Percentiles rank a stretch among this genome's conserved stretches.
Evolutionary conservation across 495 filamentous ascomycete species (phyloP).

Genomic region (Usnea hakonensis): DNA sequence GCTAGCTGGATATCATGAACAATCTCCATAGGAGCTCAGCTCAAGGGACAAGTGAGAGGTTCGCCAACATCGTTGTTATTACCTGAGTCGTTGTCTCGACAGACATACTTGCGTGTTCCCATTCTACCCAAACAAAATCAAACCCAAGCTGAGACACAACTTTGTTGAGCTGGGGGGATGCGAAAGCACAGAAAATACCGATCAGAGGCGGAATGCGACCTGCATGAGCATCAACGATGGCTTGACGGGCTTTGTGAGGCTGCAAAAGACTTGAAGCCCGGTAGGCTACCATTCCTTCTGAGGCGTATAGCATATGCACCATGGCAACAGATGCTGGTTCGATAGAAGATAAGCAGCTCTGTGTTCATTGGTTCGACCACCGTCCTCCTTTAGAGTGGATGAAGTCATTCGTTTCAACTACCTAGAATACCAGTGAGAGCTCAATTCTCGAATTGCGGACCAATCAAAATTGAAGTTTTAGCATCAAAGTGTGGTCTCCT

Average conservation of each 20-base stretch:
- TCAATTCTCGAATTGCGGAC: too few relatives aligned
- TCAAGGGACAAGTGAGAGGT: background rate
- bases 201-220: constrained; percentile 36
- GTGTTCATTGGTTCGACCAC: too few relatives aligned
- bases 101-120: constrained; percentile 36
- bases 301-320: too few relatives aligned
- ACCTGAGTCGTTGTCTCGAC: constrained; percentile 45
- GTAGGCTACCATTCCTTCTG: constrained; percentile 32
- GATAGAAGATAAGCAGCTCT: too few relatives aligned
- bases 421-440: too few relatives aligned
- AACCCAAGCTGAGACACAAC: constrained; percentile 33
- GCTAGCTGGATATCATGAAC: constrained; percentile 38
- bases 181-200: constrained; percentile 34
- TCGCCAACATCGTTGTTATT: constrained; percentile 11
- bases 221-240: constrained; percentile 37
- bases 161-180: constrained; percentile 29
- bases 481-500: too few relatives aligned
- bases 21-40: constrained; percentile 27
- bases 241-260: constrained; percentile 37
- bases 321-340: too few relatives aligned
- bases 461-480: too few relatives aligned
- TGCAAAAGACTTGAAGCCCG: constrained; percentile 36
- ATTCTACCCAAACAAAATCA: constrained; percentile 39
- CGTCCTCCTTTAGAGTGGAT: too few relatives aligned
- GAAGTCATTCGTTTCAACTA: too few relatives aligned